Base-by-base conservation (phyloP, 1,284 basidiomycete genomes). In the Sphagnurus paluster region DNA sequence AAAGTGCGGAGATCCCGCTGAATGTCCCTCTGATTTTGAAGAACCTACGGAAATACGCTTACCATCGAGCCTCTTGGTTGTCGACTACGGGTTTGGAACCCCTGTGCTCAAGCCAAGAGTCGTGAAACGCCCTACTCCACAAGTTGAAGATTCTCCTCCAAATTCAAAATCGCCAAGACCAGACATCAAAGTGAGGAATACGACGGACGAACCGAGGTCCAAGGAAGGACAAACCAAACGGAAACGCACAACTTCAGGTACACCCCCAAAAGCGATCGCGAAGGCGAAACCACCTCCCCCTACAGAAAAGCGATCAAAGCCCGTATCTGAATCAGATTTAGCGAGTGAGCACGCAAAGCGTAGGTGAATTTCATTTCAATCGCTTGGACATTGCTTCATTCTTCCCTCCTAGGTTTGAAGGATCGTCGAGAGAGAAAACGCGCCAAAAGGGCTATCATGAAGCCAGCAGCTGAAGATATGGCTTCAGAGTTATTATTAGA, bases 351-450 rank as follows among this genome's bases (percentile, higher is more conserved):
- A 50, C n/a, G 44, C 39, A 21, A 21, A 34, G 9, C 50, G 55
- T 56, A 35, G 16, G 56, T 50, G 13, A 29, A 25, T 5, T 33
- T 30, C 6, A 28, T 10, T 14, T 23, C 29, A 24, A 16, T 21
- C 26, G 19, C 16, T n/a, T 29, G 23, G 3, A 10, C 13, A 40
- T 20, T 11, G 37, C 8, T 5, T 21, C 40, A 35, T 41, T 17
- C 40, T 3, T 28, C 36, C 9, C 8, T 43, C 34, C 29, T 39
- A 84, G 83, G 80, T 52, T 60, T 82, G 5, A 64, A 69, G 14
- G 76, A 80, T 55, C 76, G 82, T 17, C 73, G 78, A 16, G 74
- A 79, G 43, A 70, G 75, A 30, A 82, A 78, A 57, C 71, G 72
- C 44, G 61, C 63, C n/a, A 80, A 75, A 50, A 72, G 71, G 19